These are phyloP conservation scores for Boeremia exigua DNA, from an alignment of 2,329 filamentous ascomycete genomes.

Conservation along the genomic window DNA sequence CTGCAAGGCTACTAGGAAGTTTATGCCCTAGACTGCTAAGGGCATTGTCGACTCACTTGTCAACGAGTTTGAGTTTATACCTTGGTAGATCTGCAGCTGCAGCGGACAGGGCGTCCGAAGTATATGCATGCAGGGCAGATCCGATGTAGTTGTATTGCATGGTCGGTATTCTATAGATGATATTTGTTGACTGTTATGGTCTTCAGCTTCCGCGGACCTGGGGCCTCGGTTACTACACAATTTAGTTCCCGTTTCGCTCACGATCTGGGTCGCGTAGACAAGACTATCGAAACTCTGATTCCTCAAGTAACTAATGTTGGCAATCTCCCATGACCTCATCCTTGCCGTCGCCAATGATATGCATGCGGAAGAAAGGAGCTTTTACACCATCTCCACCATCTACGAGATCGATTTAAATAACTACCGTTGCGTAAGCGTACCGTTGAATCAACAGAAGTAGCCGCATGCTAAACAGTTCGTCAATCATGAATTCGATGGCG, in stretches of 20 bases:
- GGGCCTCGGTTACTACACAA: constrained; percentile 1
- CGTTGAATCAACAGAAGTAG: constrained; percentile 4
- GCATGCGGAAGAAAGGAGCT: neutral
- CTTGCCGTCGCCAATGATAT: constrained; percentile 2
- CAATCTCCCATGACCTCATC: neutral
- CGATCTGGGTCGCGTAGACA: neutral
- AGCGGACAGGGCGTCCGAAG: neutral
- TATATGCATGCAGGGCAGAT: constrained; percentile 1
- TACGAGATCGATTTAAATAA: constrained; percentile 2
- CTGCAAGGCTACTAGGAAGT: too few species aligned
- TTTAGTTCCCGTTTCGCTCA: constrained; percentile 12
- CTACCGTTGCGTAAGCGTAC: constrained; percentile 6
- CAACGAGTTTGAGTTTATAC: neutral
- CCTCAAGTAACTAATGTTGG: neutral
- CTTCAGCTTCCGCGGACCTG: neutral
- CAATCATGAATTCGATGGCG: neutral
- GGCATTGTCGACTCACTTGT: neutral
- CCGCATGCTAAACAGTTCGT: neutral
- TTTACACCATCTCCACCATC: constrained; percentile 1
- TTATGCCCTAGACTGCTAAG: neutral
- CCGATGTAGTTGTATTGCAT: neutral
- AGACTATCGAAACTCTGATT: constrained; percentile 4
- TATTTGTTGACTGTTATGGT: neutral
- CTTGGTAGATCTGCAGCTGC: neutral
- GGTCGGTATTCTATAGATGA: neutral